Percentiles rank a stretch among this genome's conserved stretches.
Evolutionary conservation across 1,139 yeast species (phyloP).

Genomic region (Saccharomyces uvarum): DNA sequence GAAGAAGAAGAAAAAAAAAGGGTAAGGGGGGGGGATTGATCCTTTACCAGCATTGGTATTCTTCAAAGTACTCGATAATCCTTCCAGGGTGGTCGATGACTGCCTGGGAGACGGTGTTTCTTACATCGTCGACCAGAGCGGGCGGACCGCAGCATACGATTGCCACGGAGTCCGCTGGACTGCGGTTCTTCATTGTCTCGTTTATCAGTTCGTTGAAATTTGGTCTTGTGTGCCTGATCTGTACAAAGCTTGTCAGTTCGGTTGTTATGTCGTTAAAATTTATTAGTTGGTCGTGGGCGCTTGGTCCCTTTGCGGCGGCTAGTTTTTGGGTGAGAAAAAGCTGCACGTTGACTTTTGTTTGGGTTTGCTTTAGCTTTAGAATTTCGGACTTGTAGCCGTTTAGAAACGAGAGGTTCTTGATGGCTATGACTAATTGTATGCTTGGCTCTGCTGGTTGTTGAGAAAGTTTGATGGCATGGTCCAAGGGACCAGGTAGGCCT

Average conservation of each 20-base stretch:
- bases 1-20: neutral
- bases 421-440: neutral
- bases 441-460: neutral
- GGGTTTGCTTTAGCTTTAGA: neutral
- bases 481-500: conserved; percentile 59
- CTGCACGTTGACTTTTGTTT: neutral
- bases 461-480: conserved; percentile 22
- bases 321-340: neutral
- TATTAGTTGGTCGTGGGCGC: neutral
- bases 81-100: conserved; percentile 12
- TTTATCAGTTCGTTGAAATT: neutral
- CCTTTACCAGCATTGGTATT: conserved; percentile 23
- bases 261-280: neutral
- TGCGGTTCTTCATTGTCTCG: neutral
- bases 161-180: conserved; percentile 32
- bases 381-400: conserved; percentile 1
- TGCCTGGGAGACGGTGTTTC: conserved; percentile 32
- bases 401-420: neutral
- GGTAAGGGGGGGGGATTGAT: neutral
- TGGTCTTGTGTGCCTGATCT: neutral
- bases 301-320: neutral
- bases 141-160: conserved; percentile 47
- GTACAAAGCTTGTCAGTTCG: neutral
- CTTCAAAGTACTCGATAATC: conserved; percentile 23
- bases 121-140: conserved; percentile 44